phyloP scores from a whole-genome alignment of 2,329 filamentous ascomycete species.

The Rhynchosporium graminicola region DNA sequence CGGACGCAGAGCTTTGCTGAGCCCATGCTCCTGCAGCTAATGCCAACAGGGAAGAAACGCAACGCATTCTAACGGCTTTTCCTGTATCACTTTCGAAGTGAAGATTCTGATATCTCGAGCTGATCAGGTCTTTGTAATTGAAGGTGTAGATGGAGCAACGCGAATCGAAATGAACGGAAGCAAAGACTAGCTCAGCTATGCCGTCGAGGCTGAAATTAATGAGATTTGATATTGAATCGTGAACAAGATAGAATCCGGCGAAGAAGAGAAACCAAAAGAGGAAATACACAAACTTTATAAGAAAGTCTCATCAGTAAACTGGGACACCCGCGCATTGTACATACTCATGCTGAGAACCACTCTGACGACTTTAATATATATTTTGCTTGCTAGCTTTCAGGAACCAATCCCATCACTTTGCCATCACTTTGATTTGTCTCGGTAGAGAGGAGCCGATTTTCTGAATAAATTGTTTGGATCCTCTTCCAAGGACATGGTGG shows the following conservation, averaged over 20 bases:
- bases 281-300: constrained; percentile 12
- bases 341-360: neutral
- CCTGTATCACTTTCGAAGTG: neutral
- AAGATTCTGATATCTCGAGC: constrained; percentile 2
- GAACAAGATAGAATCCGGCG: neutral
- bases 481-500: constrained; percentile 5
- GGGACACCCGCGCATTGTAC: neutral
- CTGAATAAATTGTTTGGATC: constrained; percentile 8
- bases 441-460: constrained; percentile 1
- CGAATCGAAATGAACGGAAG: constrained; percentile 9
- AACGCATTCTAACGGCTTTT: constrained; percentile 12
- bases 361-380: constrained; percentile 19
- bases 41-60: constrained; percentile 10
- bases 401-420: constrained; percentile 6
- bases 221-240: constrained; percentile 6
- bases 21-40: constrained; percentile 24
- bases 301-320: neutral
- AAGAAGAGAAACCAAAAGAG: constrained; percentile 5
- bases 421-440: constrained; percentile 13
- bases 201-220: constrained; percentile 18
- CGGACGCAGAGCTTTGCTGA: constrained; percentile 39
- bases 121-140: neutral
- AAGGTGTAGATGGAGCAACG: neutral
- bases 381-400: neutral
- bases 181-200: constrained; percentile 22